Evolutionary conservation across 2,329 filamentous ascomycete genomes (phyloP).

Genomic region (Whalleya microplaca): DNA sequence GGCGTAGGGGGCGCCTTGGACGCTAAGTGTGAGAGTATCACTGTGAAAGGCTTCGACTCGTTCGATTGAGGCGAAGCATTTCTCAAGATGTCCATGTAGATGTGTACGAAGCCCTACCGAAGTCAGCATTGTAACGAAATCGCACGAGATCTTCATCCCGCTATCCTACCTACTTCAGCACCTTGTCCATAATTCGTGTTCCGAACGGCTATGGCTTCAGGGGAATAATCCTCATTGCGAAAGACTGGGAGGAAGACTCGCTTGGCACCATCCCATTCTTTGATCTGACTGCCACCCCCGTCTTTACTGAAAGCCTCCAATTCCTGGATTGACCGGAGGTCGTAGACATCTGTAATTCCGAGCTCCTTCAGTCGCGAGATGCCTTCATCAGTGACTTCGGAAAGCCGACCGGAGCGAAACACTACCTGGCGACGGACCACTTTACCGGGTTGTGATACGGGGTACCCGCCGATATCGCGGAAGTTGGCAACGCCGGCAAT

Average conservation of each 20-base stretch:
- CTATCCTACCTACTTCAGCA: constrained; percentile 36
- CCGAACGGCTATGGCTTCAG: constrained; percentile 57
- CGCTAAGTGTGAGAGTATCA: constrained; percentile 22
- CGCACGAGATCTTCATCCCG: not conserved
- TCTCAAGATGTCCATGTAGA: constrained; percentile 21
- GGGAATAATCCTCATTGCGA: constrained; percentile 54
- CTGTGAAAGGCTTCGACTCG: constrained; percentile 14
- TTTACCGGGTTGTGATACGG: constrained; percentile 40
- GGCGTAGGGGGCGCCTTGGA: constrained; percentile 41
- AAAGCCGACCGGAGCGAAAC: constrained; percentile 72
- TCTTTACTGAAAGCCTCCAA: constrained; percentile 53
- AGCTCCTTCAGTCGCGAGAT: constrained; percentile 53
- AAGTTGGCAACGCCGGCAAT: constrained; percentile 67
- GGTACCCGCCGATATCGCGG: constrained; percentile 65
- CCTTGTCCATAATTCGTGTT: constrained; percentile 56
- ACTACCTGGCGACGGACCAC: constrained; percentile 56
- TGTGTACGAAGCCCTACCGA: constrained; percentile 20
- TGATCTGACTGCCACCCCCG: constrained; percentile 36
- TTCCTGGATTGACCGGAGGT: constrained; percentile 45
- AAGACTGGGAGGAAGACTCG: constrained; percentile 64
- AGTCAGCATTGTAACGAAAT: not conserved
- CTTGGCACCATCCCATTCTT: constrained; percentile 52
- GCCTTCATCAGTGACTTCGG: constrained; percentile 56
- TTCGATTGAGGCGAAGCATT: constrained; percentile 16
- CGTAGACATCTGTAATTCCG: constrained; percentile 53